Evolutionary conservation across 345 rosid species (phyloP), one percentile per base, ranked within the genome.

Genomic region (Rhizophora apiculata): DNA sequence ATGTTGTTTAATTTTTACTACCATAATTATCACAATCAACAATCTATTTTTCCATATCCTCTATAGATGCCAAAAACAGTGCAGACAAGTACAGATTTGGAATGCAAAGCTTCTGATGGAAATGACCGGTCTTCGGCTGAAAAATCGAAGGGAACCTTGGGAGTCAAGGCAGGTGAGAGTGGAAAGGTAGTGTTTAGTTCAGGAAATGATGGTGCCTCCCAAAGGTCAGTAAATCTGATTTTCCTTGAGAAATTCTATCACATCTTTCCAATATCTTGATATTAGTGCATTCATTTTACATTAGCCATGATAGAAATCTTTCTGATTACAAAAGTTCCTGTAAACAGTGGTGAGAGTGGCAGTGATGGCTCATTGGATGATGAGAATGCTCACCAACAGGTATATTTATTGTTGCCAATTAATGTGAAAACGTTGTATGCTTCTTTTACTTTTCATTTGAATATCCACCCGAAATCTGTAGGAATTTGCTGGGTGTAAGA

Each of bases 361-460:
- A 87, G 91, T 34, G 99, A 86, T 54, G 99, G 96, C 64, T 88
- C 99, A 58, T 90, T 96, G 65, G 96, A 90, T 72, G 92, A 87
- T 60, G 99, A 92, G 67, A 85, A 89, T 62, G 68, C 71, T 56
- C 87, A 85, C 67, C 91, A 82, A 53, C 93, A 87, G 88, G 98
- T 91, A 79, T 65, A 18, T 39, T 24, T 15, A 8, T 46, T 2
- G 22, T 3, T 60, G 16, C 57, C 1, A 19, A 24, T 27, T 37
- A 11, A 4, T 43, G 13, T 39, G 49, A 43, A 43, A 22, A 27
- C 18, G 11, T 10, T 56, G 0, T 24, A 6, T 56, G 3, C 60
- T 56, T 60, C 26, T 34, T 57, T n/a, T 59, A 29, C 21, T 48
- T 32, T 74, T 63, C 52, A 1, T 30, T 37, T 37, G 54, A 58